A percentile compares a stretch with the other conserved stretches of the same genome.
phyloP scores from a whole-genome alignment of 2,329 filamentous ascomycete genomes.

The Colletotrichum tamarilloi region DNA sequence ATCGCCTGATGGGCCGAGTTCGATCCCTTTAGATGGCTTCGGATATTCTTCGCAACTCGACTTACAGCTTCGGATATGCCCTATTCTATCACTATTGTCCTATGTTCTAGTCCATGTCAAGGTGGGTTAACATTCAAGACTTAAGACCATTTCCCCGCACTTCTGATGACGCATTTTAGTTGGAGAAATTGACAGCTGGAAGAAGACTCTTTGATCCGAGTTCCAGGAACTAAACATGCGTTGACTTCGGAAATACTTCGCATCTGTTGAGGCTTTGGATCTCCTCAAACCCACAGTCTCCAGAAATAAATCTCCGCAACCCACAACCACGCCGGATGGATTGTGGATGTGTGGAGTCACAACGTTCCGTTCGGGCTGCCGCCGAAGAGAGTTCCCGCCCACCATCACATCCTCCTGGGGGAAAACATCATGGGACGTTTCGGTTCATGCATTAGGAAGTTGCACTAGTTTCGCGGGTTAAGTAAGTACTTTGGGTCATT shows the following conservation, averaged over 20 bases:
- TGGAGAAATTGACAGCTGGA: neutral
- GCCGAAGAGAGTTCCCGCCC: neutral
- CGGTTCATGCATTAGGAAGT: neutral
- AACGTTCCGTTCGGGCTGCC: neutral
- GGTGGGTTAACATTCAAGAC: too few species aligned
- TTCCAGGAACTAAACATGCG: neutral
- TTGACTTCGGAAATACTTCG: conserved; percentile 29
- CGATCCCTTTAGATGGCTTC: neutral
- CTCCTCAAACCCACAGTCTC: conserved; percentile 22
- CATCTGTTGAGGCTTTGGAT: neutral
- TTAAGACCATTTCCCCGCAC: neutral
- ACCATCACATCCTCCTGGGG: neutral
- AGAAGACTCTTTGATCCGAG: neutral
- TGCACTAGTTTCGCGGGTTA: neutral
- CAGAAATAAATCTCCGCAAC: conserved; percentile 13
- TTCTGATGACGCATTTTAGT: neutral
- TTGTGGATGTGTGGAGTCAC: conserved; percentile 27
- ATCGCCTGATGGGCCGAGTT: conserved; percentile 6
- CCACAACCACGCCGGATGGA: neutral
- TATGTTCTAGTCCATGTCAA: too few species aligned
- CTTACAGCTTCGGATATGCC: neutral
- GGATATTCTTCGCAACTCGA: conserved; percentile 22
- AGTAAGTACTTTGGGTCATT: neutral
- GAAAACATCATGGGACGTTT: neutral
- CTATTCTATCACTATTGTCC: too few species aligned